Percentiles rank a stretch among this genome's conserved stretches.
Conservation (phyloP, 345 rosid species). For the Eucalyptus decipiens region DNA sequence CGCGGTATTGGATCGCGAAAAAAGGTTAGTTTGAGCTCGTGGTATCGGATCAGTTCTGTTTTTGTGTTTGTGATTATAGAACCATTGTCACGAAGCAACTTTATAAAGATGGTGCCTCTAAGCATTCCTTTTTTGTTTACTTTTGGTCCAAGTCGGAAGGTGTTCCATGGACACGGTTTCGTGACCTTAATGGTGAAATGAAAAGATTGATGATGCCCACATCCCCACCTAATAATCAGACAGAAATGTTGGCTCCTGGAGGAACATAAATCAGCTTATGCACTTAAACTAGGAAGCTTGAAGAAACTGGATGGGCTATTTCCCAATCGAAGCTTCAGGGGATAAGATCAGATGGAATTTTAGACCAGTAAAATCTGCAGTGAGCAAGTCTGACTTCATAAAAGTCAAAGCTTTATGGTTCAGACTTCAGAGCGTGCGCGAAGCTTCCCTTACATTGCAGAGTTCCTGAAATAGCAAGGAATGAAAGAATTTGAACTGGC, state of each 20-base stretch:
- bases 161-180: not conserved
- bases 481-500: not conserved
- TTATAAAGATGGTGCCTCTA: not conserved
- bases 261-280: not conserved
- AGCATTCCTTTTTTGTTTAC: not conserved
- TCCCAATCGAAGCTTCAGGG: not conserved
- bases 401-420: not conserved
- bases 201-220: not conserved
- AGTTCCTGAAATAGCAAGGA: not conserved
- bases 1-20: not conserved
- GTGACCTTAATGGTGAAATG: not conserved
- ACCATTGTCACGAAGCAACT: not conserved
- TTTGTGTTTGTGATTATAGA: not conserved
- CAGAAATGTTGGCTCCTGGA: not conserved
- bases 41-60: not conserved
- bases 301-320: not conserved
- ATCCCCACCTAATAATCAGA: not conserved
- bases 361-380: too few relatives aligned
- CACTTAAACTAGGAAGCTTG: not conserved
- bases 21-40: not conserved
- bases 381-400: not conserved
- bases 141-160: not conserved
- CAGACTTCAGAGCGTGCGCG: not conserved
- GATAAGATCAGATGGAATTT: not conserved
- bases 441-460: not conserved